A percentile compares a stretch with the other conserved stretches of the same genome.
Evolutionary conservation across 495 filamentous ascomycete genomes (phyloP).

Genomic region (Neurospora sp.): DNA sequence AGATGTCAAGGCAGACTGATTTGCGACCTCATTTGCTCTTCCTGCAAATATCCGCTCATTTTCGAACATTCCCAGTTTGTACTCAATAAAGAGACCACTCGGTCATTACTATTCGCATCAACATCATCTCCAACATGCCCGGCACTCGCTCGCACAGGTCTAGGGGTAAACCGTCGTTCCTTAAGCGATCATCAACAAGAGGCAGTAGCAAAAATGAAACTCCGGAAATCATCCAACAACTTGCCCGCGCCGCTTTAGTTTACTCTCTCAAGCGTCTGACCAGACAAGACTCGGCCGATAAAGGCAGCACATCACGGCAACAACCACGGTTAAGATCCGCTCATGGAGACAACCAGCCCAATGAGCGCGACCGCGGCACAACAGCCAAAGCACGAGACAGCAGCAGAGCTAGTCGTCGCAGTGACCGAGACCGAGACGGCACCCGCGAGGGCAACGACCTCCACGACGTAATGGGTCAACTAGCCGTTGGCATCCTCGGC

Average conservation of each 20-base stretch:
- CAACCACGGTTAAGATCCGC: background rate
- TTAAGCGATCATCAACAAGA: background rate
- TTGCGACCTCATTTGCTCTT: background rate
- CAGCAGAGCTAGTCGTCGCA: conserved; percentile 1
- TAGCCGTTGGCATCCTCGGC: conserved; percentile 15
- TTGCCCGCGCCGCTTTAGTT: conserved; percentile 16
- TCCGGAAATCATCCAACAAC: conserved; percentile 14
- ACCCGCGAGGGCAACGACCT: conserved; percentile 10
- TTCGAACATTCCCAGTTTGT: background rate
- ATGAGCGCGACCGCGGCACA: background rate
- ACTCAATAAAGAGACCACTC: background rate
- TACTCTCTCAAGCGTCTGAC: conserved; percentile 15
- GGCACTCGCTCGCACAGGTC: background rate
- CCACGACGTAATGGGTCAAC: conserved; percentile 16
- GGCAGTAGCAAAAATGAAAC: background rate
- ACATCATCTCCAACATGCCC: background rate
- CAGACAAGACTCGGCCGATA: conserved; percentile 1
- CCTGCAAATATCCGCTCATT: background rate
- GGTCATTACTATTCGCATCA: background rate
- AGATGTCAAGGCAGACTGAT: background rate
- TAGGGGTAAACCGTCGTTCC: background rate
- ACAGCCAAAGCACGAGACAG: background rate
- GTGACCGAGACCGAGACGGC: background rate
- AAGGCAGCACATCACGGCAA: background rate
- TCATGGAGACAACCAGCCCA: background rate